These are phyloP conservation scores for Cavenderia fasciculata DNA, from an alignment of 78 protist species.

Conservation along the genomic window DNA sequence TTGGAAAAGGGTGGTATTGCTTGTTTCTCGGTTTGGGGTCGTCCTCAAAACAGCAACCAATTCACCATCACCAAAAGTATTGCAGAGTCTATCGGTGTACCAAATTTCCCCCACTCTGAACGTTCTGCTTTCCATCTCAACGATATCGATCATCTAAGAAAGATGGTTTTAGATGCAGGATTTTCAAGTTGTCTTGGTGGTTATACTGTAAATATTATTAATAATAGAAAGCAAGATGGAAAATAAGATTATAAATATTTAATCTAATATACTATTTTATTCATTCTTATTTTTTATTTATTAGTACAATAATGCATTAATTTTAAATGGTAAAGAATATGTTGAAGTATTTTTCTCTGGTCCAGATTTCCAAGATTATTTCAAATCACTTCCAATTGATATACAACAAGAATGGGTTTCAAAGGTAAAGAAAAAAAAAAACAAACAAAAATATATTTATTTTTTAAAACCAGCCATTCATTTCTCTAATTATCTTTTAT, in stretches of 20 bases:
- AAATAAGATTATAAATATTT: too few relatives aligned
- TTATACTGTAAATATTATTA: slow-evolving; percentile 10
- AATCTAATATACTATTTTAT: too few relatives aligned
- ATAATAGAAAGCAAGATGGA: too few relatives aligned
- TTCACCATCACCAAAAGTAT: slow-evolving; percentile 24
- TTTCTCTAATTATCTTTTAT: background rate
- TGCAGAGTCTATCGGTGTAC: background rate
- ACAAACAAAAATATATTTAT: background rate
- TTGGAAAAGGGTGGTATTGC: slow-evolving; percentile 66
- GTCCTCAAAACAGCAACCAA: slow-evolving; percentile 38
- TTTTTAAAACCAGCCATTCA: background rate
- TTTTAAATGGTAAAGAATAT: slow-evolving; percentile 17
- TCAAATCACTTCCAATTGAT: too few relatives aligned
- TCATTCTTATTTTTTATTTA: background rate
- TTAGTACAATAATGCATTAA: background rate
- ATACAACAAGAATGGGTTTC: background rate
- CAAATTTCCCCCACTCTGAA: background rate
- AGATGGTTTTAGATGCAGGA: slow-evolving; percentile 68
- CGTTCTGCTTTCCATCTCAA: slow-evolving; percentile 44
- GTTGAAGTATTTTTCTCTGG: slow-evolving; percentile 6
- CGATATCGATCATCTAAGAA: slow-evolving; percentile 1
- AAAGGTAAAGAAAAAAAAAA: slow-evolving; percentile 9
- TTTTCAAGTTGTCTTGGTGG: slow-evolving; percentile 6
- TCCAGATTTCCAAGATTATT: slow-evolving; percentile 6
- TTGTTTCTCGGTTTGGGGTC: slow-evolving; percentile 64